Evolutionary conservation across 2,329 filamentous ascomycete genomes (phyloP).

Genomic region (Rhinocladiella similis): DNA sequence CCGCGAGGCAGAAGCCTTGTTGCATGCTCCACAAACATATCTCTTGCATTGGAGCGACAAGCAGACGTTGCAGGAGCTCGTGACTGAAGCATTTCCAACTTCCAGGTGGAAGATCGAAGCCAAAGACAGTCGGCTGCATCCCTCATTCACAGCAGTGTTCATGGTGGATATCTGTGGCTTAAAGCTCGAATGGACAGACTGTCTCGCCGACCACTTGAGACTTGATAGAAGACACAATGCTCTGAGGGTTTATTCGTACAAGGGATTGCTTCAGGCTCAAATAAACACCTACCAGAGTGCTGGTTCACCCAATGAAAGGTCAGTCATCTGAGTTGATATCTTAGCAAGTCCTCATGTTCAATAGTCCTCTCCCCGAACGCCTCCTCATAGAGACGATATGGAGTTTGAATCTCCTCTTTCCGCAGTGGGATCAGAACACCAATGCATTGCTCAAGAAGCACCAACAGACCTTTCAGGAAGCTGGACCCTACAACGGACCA

Average conservation of each 20-base stretch:
- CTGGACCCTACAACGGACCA: not conserved
- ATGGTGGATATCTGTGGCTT: slow-evolving; percentile 8
- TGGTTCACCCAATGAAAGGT: not conserved
- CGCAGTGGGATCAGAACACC: slow-evolving; percentile 4
- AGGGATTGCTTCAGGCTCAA: not conserved
- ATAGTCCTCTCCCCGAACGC: not conserved
- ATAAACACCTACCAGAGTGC: not conserved
- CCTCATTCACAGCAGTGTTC: slow-evolving; percentile 7
- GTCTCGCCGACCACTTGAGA: slow-evolving; percentile 8
- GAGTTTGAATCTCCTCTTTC: slow-evolving; percentile 10
- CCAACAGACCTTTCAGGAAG: not conserved
- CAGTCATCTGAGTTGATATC: not conserved
- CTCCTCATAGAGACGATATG: slow-evolving; percentile 9
- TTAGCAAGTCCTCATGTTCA: not conserved
- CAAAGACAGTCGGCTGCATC: slow-evolving; percentile 4
- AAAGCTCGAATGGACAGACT: slow-evolving; percentile 8
- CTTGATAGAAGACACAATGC: slow-evolving; percentile 2
- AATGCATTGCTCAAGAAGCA: slow-evolving; percentile 1
- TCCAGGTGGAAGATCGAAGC: not conserved
- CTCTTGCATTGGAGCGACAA: slow-evolving; percentile 5
- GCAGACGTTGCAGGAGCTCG: not conserved
- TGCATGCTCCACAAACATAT: not conserved
- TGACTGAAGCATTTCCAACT: slow-evolving; percentile 3
- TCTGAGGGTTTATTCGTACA: slow-evolving; percentile 8
- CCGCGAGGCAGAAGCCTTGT: not conserved